Percentiles rank a stretch among this genome's conserved stretches.
Conservation (phyloP, 1,284 basidiomycete species). For the Somion occarium region DNA sequence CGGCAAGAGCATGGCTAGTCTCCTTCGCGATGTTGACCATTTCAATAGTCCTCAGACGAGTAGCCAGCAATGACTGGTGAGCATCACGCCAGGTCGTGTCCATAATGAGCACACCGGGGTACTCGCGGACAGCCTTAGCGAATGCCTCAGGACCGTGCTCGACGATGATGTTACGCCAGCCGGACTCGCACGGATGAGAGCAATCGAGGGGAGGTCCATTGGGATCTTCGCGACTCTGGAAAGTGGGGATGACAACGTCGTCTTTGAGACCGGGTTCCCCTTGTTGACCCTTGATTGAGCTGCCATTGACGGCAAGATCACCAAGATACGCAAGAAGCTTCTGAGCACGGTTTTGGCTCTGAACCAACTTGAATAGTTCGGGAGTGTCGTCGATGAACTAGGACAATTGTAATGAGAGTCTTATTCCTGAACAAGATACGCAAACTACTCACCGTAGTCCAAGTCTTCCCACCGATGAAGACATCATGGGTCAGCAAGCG, state of each 20-base stretch:
- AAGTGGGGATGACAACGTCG: conserved; percentile 82
- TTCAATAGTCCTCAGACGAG: conserved; percentile 93
- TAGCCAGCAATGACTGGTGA: conserved; percentile 96
- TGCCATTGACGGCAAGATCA: conserved; percentile 97
- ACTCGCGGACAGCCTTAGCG: conserved; percentile 95
- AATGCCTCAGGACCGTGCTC: conserved; percentile 98
- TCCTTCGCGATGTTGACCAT: conserved; percentile 99
- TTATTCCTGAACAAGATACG: conserved; percentile 7
- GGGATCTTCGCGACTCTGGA: conserved; percentile 78
- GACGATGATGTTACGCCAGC: conserved; percentile 99
- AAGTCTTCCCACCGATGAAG: conserved; percentile 94
- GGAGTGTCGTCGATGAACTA: conserved; percentile 99
- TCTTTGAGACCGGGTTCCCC: conserved; percentile 95
- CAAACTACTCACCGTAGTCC: conserved; percentile 81
- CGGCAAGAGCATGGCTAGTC: conserved; percentile 91
- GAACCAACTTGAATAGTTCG: conserved; percentile 97
- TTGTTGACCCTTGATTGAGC: conserved; percentile 88
- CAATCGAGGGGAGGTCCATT: conserved; percentile 76
- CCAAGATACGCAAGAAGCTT: conserved; percentile 96
- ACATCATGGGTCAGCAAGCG: conserved; percentile 96
- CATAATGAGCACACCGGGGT: conserved; percentile 95
- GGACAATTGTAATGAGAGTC: conserved; percentile 4
- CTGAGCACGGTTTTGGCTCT: conserved; percentile 97
- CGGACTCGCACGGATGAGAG: conserved; percentile 77
- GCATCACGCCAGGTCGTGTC: conserved; percentile 99